Evolutionary conservation across 306 rosid species (phyloP).

Genomic region (Mucuna pruriens): DNA sequence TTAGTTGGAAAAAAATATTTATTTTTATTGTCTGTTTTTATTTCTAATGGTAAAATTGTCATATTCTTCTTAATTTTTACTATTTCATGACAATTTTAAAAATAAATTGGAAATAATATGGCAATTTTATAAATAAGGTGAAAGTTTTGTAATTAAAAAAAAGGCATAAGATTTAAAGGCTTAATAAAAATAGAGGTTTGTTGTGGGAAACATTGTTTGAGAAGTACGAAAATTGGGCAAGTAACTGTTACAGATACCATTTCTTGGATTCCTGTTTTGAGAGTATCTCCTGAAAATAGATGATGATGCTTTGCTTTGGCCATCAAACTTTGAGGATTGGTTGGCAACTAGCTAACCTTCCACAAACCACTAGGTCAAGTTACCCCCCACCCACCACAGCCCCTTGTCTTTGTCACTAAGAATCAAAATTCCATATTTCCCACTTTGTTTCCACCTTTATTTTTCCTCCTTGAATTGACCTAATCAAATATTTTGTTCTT

Average conservation of each 20-base stretch:
- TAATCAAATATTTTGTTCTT: constrained; percentile 41
- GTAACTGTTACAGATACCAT: constrained; percentile 28
- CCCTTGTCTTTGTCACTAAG: constrained; percentile 33
- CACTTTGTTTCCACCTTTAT: constrained; percentile 27
- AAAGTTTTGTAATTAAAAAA: too few relatives aligned
- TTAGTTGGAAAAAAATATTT: too few relatives aligned
- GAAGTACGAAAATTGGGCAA: not conserved
- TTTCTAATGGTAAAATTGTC: too few relatives aligned
- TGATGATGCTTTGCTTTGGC: constrained; percentile 46
- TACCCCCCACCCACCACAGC: constrained; percentile 40
- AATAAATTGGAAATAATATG: too few relatives aligned
- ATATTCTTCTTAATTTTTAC: too few relatives aligned
- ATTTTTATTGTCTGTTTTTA: too few relatives aligned
- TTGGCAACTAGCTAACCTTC: constrained; percentile 49
- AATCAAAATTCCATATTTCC: constrained; percentile 45
- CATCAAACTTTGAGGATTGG: constrained; percentile 46
- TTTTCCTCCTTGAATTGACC: constrained; percentile 37
- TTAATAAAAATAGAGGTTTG: not conserved
- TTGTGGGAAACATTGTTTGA: not conserved
- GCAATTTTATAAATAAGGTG: too few relatives aligned
- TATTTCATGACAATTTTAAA: too few relatives aligned
- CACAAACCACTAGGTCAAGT: constrained; percentile 56
- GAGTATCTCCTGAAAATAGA: constrained; percentile 41
- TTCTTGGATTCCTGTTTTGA: constrained; percentile 55
- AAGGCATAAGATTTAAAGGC: not conserved